These are phyloP conservation scores for Elsinoe arachidis DNA, from an alignment of 2,329 filamentous ascomycete species.

Conservation along the genomic window DNA sequence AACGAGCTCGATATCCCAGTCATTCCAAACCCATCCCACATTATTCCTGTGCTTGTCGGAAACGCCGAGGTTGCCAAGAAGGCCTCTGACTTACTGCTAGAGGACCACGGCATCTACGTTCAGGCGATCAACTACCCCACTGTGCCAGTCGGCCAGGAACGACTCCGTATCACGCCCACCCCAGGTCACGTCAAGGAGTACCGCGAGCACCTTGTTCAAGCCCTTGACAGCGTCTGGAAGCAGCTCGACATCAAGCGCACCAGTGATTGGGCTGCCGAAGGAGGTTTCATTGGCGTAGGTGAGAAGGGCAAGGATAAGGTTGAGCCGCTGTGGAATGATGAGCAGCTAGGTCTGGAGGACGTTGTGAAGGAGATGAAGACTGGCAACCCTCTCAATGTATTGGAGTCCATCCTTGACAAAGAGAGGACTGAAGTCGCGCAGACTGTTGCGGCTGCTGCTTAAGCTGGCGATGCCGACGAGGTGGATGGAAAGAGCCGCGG, in stretches of 20 bases:
- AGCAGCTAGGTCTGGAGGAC: constrained; percentile 71
- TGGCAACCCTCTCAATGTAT: constrained; percentile 34
- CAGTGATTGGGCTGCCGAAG: constrained; percentile 80
- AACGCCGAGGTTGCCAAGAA: constrained; percentile 87
- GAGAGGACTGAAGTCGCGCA: constrained; percentile 36
- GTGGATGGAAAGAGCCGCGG: constrained; percentile 1
- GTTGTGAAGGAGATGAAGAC: constrained; percentile 52
- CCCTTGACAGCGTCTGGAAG: constrained; percentile 80
- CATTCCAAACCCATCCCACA: constrained; percentile 95
- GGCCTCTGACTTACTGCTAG: constrained; percentile 83
- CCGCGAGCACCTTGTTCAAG: constrained; percentile 75
- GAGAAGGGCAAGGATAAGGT: constrained; percentile 52
- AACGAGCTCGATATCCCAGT: constrained; percentile 79
- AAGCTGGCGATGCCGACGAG: not conserved
- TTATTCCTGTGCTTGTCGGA: constrained; percentile 86
- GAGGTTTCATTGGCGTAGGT: constrained; percentile 91
- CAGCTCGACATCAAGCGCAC: constrained; percentile 87
- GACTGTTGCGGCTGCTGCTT: constrained; percentile 35
- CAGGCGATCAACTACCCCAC: constrained; percentile 99
- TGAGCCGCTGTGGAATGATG: constrained; percentile 81
- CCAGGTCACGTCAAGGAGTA: constrained; percentile 81
- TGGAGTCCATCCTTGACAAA: constrained; percentile 41
- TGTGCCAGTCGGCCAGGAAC: constrained; percentile 94
- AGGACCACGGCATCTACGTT: constrained; percentile 89
- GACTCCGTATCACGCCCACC: constrained; percentile 90